These are phyloP conservation scores for Sugiyamaella lignohabitans DNA, from an alignment of 805 yeast genomes.

Conservation along the genomic window DNA sequence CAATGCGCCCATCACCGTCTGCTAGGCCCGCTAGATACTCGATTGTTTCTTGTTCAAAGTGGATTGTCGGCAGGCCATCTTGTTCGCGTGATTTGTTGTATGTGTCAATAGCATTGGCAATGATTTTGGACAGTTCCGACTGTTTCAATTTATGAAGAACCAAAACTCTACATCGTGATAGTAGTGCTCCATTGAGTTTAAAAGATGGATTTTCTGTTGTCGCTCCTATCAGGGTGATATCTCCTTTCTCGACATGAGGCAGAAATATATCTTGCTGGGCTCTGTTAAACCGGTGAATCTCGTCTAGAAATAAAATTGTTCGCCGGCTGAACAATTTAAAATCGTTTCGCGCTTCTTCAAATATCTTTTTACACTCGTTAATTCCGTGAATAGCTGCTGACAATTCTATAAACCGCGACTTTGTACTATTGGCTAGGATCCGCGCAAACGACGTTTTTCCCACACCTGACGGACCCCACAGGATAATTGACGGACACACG, in stretches of 20 bases:
- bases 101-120: conserved; percentile 51
- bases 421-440: conserved; percentile 44
- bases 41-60: conserved; percentile 49
- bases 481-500: conserved; percentile 65
- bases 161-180: conserved; percentile 80
- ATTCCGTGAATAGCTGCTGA: conserved; percentile 77
- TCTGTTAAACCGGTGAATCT: conserved; percentile 81
- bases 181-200: conserved; percentile 70
- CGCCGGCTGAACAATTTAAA: conserved; percentile 42
- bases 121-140: conserved; percentile 46
- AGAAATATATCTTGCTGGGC: conserved; percentile 83
- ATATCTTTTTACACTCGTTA: conserved; percentile 55
- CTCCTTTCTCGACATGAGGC: conserved; percentile 80
- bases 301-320: conserved; percentile 82
- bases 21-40: conserved; percentile 66
- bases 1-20: conserved; percentile 85
- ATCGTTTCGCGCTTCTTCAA: conserved; percentile 45
- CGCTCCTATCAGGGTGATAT: conserved; percentile 44
- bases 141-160: conserved; percentile 49
- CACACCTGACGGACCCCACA: conserved; percentile 98
- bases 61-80: conserved; percentile 44
- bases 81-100: conserved; percentile 54
- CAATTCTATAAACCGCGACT: conserved; percentile 61
- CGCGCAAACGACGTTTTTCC: conserved; percentile 82
- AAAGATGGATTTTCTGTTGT: conserved; percentile 59